A percentile compares a stretch with the other conserved stretches of the same genome.
These are phyloP conservation scores for Sanghuangporus sanghuang DNA, from an alignment of 1,284 basidiomycete genomes.

Conservation along the genomic window DNA sequence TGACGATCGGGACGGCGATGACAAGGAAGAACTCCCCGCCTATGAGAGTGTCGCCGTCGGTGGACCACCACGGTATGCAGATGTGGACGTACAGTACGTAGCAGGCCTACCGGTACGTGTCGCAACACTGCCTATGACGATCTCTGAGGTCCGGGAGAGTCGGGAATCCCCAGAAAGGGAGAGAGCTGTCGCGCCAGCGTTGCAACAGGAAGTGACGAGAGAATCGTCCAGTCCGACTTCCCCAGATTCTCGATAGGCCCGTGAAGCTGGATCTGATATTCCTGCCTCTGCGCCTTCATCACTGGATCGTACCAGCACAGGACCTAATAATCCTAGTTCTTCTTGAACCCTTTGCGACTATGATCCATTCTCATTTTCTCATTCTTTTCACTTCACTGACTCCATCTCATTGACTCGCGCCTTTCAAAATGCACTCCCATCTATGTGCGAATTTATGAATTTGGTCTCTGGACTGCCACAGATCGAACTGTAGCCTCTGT, in stretches of 20 bases:
- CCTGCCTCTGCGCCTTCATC: background rate
- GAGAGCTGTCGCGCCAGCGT: background rate
- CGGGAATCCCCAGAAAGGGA: background rate
- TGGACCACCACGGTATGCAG: constrained; percentile 11
- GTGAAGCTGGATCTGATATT: background rate
- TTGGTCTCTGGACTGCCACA: too few relatives aligned
- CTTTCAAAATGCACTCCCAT: too few relatives aligned
- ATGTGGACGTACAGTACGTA: background rate
- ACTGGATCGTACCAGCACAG: background rate
- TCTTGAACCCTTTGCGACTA: too few relatives aligned
- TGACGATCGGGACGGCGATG: constrained; percentile 7
- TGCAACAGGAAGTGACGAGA: background rate
- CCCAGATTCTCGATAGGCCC: background rate
- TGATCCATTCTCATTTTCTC: background rate
- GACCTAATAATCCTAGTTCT: too few relatives aligned
- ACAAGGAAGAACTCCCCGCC: constrained; percentile 16
- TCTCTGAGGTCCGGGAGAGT: background rate
- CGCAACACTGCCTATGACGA: background rate
- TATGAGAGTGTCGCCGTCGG: constrained; percentile 13
- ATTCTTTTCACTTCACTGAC: too few relatives aligned
- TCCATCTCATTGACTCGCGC: too few relatives aligned
- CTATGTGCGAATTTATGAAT: too few relatives aligned
- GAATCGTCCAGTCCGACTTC: background rate
- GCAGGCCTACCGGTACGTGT: background rate
- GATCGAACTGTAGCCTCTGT: too few relatives aligned